Evolutionary conservation across 2,329 filamentous ascomycete genomes (phyloP).

Genomic region (Aspergillus niger): DNA sequence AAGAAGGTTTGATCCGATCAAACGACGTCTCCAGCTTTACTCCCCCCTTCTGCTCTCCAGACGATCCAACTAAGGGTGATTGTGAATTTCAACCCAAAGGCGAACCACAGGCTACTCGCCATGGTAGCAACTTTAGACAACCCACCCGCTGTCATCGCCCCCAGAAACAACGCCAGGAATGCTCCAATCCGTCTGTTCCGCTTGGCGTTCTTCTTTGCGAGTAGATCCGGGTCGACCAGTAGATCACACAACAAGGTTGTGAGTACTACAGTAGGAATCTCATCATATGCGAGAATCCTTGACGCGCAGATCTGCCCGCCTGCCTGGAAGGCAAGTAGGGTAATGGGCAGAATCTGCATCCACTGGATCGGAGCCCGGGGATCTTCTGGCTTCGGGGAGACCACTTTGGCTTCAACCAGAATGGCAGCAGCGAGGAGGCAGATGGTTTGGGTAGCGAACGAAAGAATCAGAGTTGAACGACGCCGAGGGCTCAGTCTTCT

Average conservation of each 20-base stretch:
- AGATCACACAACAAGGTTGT: conserved; percentile 45
- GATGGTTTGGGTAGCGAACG: conserved; percentile 42
- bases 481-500: conserved; percentile 36
- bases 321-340: conserved; percentile 44
- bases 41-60: conserved; percentile 32
- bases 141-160: conserved; percentile 45
- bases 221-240: conserved; percentile 37
- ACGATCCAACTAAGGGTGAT: conserved; percentile 40
- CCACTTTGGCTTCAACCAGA: conserved; percentile 37
- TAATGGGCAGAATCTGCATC: conserved; percentile 42
- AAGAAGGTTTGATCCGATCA: not conserved
- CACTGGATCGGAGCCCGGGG: conserved; percentile 36
- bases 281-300: conserved; percentile 39
- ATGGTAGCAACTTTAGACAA: conserved; percentile 39
- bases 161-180: conserved; percentile 42
- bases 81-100: conserved; percentile 38
- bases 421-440: conserved; percentile 38
- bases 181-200: conserved; percentile 39
- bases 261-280: conserved; percentile 46
- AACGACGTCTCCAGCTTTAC: not conserved
- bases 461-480: conserved; percentile 42
- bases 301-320: conserved; percentile 45
- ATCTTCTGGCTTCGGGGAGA: conserved; percentile 34
- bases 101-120: conserved; percentile 44
- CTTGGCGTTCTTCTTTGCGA: conserved; percentile 30